Percentiles rank a stretch among this genome's conserved stretches.
Evolutionary conservation across 2,329 filamentous ascomycete species (phyloP).

Genomic region (Penicillium sp.): DNA sequence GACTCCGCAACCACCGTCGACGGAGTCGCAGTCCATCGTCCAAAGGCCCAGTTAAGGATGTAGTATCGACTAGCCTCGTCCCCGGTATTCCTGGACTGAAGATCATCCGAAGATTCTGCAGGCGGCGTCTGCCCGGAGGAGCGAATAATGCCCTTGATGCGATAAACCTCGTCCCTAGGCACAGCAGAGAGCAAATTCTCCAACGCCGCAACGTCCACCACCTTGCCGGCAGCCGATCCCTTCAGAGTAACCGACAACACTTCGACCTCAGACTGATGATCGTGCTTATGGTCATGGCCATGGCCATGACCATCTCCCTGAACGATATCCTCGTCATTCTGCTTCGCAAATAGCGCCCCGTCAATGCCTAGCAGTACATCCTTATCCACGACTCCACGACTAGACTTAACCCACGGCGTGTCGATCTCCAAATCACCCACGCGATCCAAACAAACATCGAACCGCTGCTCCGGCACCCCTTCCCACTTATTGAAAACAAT

Average conservation of each 20-base stretch:
- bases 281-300: constrained; percentile 48
- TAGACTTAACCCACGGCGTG: constrained; percentile 81
- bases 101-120: constrained; percentile 52
- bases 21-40: constrained; percentile 86
- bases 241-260: constrained; percentile 80
- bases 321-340: constrained; percentile 36
- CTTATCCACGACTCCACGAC: constrained; percentile 76
- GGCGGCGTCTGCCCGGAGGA: constrained; percentile 45
- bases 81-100: constrained; percentile 36
- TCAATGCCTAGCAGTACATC: constrained; percentile 87
- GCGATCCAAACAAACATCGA: constrained; percentile 78
- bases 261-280: constrained; percentile 86
- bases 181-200: constrained; percentile 70
- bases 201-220: constrained; percentile 64
- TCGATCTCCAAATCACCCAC: constrained; percentile 82
- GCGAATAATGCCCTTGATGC: constrained; percentile 78
- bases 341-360: constrained; percentile 64
- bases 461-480: constrained; percentile 68
- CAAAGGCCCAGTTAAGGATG: constrained; percentile 98
- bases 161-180: constrained; percentile 91
- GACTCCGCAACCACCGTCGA: constrained; percentile 44
- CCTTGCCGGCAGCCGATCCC: constrained; percentile 42
- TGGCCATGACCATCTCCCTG: constrained; percentile 39
- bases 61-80: constrained; percentile 60
- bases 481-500: constrained; percentile 97